Percentiles rank a stretch among this genome's conserved stretches.
phyloP scores from a whole-genome alignment of 305 asterid genomes.

The Euphrasia arctica region DNA sequence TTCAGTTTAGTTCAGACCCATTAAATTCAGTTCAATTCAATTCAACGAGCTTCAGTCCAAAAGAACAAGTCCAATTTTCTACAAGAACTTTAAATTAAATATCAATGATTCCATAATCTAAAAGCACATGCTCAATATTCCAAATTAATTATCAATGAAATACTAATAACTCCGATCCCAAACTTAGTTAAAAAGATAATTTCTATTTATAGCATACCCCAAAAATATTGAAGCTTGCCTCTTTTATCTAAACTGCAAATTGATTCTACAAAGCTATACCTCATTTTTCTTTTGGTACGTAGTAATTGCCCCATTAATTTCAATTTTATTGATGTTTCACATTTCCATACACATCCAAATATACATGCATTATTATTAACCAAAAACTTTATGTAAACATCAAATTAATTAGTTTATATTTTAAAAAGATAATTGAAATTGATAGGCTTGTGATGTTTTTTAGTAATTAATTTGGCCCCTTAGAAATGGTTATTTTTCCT shows the following conservation, averaged over 20 bases:
- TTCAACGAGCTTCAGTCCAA: too few relatives aligned
- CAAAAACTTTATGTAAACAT: too few relatives aligned
- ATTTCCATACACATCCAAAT: neutral
- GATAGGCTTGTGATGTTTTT: neutral
- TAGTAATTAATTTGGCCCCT: too few relatives aligned
- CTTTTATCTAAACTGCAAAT: constrained; percentile 25
- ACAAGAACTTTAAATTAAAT: neutral
- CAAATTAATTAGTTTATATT: neutral
- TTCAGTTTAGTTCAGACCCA: too few relatives aligned
- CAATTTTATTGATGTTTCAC: neutral
- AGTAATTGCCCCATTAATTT: neutral
- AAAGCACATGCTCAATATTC: neutral
- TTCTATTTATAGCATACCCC: constrained; percentile 23
- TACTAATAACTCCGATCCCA: neutral
- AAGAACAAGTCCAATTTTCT: neutral
- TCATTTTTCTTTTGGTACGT: neutral
- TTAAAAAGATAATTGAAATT: too few relatives aligned
- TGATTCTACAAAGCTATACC: neutral
- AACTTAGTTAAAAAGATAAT: constrained; percentile 30
- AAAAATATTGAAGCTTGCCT: constrained; percentile 24
- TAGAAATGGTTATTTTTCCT: neutral
- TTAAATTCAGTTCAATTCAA: too few relatives aligned
- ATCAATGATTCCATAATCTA: too few relatives aligned
- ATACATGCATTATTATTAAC: neutral
- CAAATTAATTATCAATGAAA: neutral